Evolutionary conservation across 768 basidiomycete genomes (phyloP).

Genomic region (Termitomyces sp.): DNA sequence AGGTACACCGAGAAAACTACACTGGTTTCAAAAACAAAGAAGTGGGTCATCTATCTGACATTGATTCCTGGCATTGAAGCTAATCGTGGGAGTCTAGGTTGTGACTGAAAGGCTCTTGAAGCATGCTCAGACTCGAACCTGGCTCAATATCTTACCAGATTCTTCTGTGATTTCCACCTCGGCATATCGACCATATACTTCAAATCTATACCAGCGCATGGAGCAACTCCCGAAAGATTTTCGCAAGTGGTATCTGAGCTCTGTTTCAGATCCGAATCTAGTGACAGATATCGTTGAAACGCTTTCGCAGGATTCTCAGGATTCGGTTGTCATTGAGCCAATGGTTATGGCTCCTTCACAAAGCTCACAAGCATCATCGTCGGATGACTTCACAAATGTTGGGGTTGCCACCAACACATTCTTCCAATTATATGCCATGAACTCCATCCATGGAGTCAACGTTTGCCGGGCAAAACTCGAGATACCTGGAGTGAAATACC

Average conservation of each 20-base stretch:
- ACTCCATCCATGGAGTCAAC: neutral
- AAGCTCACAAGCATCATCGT: neutral
- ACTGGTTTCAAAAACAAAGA: neutral
- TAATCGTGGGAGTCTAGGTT: neutral
- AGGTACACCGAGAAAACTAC: neutral
- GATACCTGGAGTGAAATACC: neutral
- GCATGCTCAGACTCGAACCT: neutral
- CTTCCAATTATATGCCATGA: neutral
- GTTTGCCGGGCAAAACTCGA: neutral
- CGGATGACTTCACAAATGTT: neutral
- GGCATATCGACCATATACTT: neutral
- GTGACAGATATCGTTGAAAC: neutral
- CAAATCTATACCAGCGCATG: neutral
- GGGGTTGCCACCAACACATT: neutral
- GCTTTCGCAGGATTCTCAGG: neutral
- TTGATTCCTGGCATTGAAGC: neutral
- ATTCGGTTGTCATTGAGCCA: neutral
- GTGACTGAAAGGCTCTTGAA: neutral
- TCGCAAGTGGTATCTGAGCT: neutral
- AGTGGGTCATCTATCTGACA: neutral
- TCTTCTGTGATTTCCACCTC: neutral
- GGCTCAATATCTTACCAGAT: neutral
- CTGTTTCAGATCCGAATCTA: neutral
- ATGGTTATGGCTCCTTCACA: neutral
- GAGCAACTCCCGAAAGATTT: neutral